Evolutionary conservation across 129 eudicot species (phyloP), one percentile per base, ranked within the genome.

Genomic region (Heracleum sosnowskyi): DNA sequence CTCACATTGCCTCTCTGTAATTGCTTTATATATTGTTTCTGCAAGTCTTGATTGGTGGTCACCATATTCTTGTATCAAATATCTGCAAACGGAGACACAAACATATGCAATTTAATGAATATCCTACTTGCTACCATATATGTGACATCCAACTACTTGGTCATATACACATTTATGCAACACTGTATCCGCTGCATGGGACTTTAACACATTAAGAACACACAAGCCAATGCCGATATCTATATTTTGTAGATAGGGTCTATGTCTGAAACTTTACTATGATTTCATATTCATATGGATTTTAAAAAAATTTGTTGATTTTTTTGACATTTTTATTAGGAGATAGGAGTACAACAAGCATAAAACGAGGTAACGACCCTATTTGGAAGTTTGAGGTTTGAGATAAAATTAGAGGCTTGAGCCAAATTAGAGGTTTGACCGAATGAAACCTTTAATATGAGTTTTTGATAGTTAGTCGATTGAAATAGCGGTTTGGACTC

Each of bases 1-100:
- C 77, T 31, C 71, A 68, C 37, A 28, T 39, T 22, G 8, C 26
- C 45, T n/a, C 87, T 72, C 71, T 44, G 85, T 76, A 85, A 91
- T 86, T 53, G 89, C 84, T 46, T 82, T 77, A 46, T 85, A 94
- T 66, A 91, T 68, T 26, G 83, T 75, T 41, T 68, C 80, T 28
- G 93, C 97, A 11, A 94, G 15, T 68, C 97, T 86, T 7, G 81
- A 72, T 41, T 83, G 91, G 80, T 94, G 96, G 40, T 35, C 79
- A 16, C 93, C 96, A 77, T 94, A 94, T 51, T 90, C 90, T 71
- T 86, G 88, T 46, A 88, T 55, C 79, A 87, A 76, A 15, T 35
- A 35, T 68, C 97, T 92, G 77, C 41, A 69, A 73, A 73, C 33
- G 64, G 18, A 63, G 10, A 16, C 7, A 10, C 44, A 16, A 40